A percentile compares a stretch with the other conserved stretches of the same genome.
These are phyloP conservation scores for Saksenaea vasiformis DNA, from an alignment of 371 early-diverging fungal species.

Conservation along the genomic window DNA sequence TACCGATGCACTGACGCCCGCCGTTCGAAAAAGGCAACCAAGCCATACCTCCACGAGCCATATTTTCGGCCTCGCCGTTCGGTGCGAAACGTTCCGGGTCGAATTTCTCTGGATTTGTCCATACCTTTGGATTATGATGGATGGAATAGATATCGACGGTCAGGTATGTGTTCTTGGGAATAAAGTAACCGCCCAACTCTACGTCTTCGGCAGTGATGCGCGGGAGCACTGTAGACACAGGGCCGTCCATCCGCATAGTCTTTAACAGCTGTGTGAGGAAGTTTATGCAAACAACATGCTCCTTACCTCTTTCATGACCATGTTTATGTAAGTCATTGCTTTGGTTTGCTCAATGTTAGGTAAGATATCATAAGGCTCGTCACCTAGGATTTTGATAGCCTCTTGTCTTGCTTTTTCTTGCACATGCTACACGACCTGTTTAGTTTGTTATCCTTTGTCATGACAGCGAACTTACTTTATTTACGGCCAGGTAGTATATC, in stretches of 20 bases:
- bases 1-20: constrained; percentile 33
- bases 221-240: constrained; percentile 5
- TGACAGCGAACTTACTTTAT: not conserved
- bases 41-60: constrained; percentile 13
- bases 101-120: constrained; percentile 20
- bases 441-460: not conserved
- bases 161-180: constrained; percentile 48
- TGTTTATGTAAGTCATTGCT: not conserved
- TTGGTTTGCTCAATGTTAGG: constrained; percentile 9
- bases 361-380: constrained; percentile 7
- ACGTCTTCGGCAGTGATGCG: constrained; percentile 38
- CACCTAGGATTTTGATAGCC: constrained; percentile 13
- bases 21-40: constrained; percentile 40
- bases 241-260: constrained; percentile 20
- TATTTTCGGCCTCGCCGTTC: constrained; percentile 18
- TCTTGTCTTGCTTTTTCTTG: constrained; percentile 27
- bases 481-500: constrained; percentile 18
- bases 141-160: constrained; percentile 40
- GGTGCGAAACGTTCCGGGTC: constrained; percentile 25
- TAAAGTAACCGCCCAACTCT: constrained; percentile 33
- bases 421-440: constrained; percentile 2
- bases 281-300: not conserved
- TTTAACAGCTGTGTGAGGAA: constrained; percentile 1
- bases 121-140: constrained; percentile 20
- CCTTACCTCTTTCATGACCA: constrained; percentile 3